Conservation (phyloP, 225 moss, liverwort and hornwort species). For the Straminergon stramineum region DNA sequence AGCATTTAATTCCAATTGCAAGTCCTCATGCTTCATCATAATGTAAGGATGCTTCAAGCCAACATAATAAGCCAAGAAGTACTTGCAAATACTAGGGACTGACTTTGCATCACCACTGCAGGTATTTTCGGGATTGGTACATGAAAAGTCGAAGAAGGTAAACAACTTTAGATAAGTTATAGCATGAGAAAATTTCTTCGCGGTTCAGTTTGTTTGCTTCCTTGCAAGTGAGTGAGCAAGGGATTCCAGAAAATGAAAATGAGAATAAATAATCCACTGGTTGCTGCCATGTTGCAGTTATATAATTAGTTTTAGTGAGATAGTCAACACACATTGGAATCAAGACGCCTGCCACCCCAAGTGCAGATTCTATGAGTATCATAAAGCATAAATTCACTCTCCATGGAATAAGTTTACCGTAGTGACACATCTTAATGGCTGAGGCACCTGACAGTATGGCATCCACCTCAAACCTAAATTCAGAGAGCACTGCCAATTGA, state of each 20-base stretch:
- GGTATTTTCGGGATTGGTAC: background rate
- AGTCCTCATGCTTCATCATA: background rate
- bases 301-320: background rate
- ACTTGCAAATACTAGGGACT: background rate
- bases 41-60: background rate
- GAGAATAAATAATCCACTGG: background rate
- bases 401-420: conserved; percentile 16
- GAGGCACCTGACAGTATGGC: conserved; percentile 37
- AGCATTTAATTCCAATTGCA: background rate
- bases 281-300: background rate
- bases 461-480: conserved; percentile 53
- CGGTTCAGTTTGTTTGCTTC: background rate
- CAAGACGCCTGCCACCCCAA: background rate
- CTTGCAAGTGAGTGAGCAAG: background rate
- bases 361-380: background rate
- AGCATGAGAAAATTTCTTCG: background rate
- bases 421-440: conserved; percentile 56
- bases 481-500: background rate
- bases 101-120: background rate
- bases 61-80: conserved; percentile 3
- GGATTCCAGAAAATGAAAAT: background rate
- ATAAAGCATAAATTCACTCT: background rate
- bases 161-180: no score
- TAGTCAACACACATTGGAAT: conserved; percentile 1
- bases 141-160: background rate